These are phyloP conservation scores for Codiaeum variegatum DNA, from an alignment of 441 rosid genomes.

Conservation along the genomic window DNA sequence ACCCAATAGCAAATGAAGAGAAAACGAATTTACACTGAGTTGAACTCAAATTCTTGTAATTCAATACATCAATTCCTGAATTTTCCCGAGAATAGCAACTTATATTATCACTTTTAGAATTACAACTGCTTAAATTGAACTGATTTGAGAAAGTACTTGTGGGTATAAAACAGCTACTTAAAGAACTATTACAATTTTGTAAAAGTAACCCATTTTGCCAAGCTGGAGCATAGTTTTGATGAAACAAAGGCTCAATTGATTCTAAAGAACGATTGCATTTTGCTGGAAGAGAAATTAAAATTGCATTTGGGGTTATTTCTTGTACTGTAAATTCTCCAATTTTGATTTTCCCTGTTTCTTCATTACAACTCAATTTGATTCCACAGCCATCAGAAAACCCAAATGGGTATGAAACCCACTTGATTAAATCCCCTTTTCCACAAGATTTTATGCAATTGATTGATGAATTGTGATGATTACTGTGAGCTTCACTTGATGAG, in stretches of 20 bases:
- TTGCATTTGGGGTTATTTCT: constrained; percentile 40
- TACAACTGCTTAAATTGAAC: constrained; percentile 25
- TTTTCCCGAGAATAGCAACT: constrained; percentile 31
- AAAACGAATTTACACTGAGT: constrained; percentile 38
- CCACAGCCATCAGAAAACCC: constrained; percentile 49
- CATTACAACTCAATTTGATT: constrained; percentile 40
- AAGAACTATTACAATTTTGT: constrained; percentile 32
- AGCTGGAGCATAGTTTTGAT: constrained; percentile 32
- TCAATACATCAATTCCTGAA: constrained; percentile 24
- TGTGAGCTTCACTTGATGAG: constrained; percentile 19
- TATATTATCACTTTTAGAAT: constrained; percentile 23
- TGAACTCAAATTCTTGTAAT: constrained; percentile 13
- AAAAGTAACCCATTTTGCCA: constrained; percentile 44
- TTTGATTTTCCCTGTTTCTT: constrained; percentile 6
- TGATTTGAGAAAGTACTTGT: constrained; percentile 16
- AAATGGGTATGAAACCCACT: constrained; percentile 47
- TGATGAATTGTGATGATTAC: constrained; percentile 6
- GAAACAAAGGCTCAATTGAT: constrained; percentile 32
- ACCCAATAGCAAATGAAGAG: constrained; percentile 45
- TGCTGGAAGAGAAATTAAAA: constrained; percentile 38
- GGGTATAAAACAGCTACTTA: constrained; percentile 31
- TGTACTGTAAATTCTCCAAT: constrained; percentile 46
- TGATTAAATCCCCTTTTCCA: constrained; percentile 22
- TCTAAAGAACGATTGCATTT: constrained; percentile 46
- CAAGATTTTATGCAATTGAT: constrained; percentile 22